A percentile compares a stretch with the other conserved stretches of the same genome.
phyloP scores from a whole-genome alignment of 495 filamentous ascomycete genomes.

The Penicillium arizonense region DNA sequence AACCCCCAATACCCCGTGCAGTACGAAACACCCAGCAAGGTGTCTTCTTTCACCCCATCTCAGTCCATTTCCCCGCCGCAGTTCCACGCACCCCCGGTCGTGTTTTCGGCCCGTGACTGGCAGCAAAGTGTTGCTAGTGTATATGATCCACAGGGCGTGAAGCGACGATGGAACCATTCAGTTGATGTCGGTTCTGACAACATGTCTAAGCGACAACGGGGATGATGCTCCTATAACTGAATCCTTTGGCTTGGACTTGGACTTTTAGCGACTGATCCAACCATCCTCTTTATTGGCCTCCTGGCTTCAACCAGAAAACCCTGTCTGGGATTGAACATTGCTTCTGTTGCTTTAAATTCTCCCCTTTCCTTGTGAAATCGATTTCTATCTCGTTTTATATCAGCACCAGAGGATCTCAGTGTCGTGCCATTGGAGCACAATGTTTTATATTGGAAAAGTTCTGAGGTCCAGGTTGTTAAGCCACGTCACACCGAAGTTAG shows the following conservation, averaged over 20 bases:
- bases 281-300: not conserved
- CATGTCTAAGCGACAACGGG: constrained; percentile 36
- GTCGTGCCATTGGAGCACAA: not conserved
- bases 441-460: not conserved
- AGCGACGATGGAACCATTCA: constrained; percentile 65
- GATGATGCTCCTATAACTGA: constrained; percentile 6
- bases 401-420: not conserved
- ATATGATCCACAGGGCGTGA: constrained; percentile 71
- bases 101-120: constrained; percentile 95
- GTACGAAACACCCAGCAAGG: constrained; percentile 35
- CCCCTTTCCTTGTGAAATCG: not conserved
- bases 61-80: constrained; percentile 55
- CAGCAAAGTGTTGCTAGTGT: constrained; percentile 91
- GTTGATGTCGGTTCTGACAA: constrained; percentile 33
- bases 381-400: constrained; percentile 2
- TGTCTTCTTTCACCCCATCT: constrained; percentile 29
- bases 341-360: not conserved
- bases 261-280: not conserved
- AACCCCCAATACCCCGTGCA: constrained; percentile 39
- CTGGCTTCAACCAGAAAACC: not conserved
- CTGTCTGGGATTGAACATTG: not conserved
- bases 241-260: not conserved
- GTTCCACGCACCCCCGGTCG: constrained; percentile 56
- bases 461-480: not conserved
- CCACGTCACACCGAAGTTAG: too few relatives aligned